These are phyloP conservation scores for Cyclotella distinguenda DNA, from an alignment of 108 stramenopile genomes.

Conservation along the genomic window DNA sequence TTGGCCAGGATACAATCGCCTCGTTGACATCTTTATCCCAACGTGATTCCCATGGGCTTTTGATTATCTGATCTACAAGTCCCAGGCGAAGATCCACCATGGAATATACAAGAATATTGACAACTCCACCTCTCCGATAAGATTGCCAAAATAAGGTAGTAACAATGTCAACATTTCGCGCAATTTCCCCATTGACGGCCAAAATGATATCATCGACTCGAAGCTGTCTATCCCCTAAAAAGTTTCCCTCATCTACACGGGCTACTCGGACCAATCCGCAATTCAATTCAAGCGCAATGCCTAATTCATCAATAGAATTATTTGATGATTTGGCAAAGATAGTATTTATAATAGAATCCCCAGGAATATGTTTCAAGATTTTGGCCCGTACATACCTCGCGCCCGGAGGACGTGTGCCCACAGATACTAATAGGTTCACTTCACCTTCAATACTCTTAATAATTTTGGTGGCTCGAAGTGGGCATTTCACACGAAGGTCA, in stretches of 20 bases:
- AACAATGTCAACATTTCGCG: slow-evolving; percentile 8
- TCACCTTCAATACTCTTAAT: slow-evolving; percentile 16
- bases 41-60: slow-evolving; percentile 12
- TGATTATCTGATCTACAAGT: slow-evolving; percentile 6
- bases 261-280: slow-evolving; percentile 16
- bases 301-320: neutral
- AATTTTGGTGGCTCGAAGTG: slow-evolving; percentile 22
- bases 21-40: slow-evolving; percentile 5
- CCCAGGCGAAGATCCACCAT: slow-evolving; percentile 21
- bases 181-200: slow-evolving; percentile 10
- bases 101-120: slow-evolving; percentile 25
- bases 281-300: slow-evolving; percentile 1
- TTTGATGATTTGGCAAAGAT: neutral
- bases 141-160: neutral
- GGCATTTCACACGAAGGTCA: slow-evolving; percentile 27
- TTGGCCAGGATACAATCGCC: slow-evolving; percentile 1
- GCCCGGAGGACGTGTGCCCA: slow-evolving; percentile 18
- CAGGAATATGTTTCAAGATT: neutral
- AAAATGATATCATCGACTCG: slow-evolving; percentile 9
- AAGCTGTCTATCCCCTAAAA: slow-evolving; percentile 1
- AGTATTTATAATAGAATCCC: neutral
- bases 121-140: slow-evolving; percentile 1
- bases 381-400: slow-evolving; percentile 20
- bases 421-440: slow-evolving; percentile 13
- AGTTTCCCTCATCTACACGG: slow-evolving; percentile 2